Evolutionary conservation across 1,284 basidiomycete genomes (phyloP), one percentile per base, ranked within the genome.

Genomic region (Apiotrichum porosum): DNA sequence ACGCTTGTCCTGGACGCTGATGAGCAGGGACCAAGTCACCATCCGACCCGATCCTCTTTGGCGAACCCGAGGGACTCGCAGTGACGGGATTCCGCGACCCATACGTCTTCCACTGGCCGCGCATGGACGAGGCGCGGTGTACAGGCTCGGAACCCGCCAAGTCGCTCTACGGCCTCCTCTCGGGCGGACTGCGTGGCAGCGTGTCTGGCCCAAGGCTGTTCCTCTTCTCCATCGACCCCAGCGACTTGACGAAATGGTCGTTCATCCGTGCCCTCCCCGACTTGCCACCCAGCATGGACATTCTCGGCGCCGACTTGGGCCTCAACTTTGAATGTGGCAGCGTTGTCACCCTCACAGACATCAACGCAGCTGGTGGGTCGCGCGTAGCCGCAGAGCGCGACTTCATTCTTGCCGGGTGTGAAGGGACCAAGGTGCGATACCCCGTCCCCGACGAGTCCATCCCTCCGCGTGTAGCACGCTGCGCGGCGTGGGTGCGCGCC

Each of bases 1-100:
- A 37, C 5, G 18, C 4, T 28, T n/a, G 38, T 28, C 26, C 34
- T 48, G 40, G 39, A 31, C 6, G n/a, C 22, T n/a, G n/a, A n/a
- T n/a, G n/a, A 32, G 3, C 18, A 52, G 51, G 58, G 58, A 36
- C 19, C 14, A 58, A 57, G 38, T 21, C 43, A 19, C 22, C 24
- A 8, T 9, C 17, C 19, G 57, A 61, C 38, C 58, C 58, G 1
- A 41, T 57, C 26, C 23, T 56, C 9, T 6, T n/a, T 6, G 49
- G 47, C 6, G 51, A 51, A 21, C 58, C 58, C 3, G 24, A 22
- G 9, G 31, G 32, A 0, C n/a, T 49, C 4, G 13, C 47, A 19
- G 48, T 56, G 14, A 56, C 56, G 4, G 58, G 58, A 2, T 61
- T 52, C 42, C 47, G 58, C 3, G 58, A 61, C 35, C 58, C 58